Evolutionary conservation across 2,329 filamentous ascomycete species (phyloP).

Genomic region (Hymenoscyphus albidus): DNA sequence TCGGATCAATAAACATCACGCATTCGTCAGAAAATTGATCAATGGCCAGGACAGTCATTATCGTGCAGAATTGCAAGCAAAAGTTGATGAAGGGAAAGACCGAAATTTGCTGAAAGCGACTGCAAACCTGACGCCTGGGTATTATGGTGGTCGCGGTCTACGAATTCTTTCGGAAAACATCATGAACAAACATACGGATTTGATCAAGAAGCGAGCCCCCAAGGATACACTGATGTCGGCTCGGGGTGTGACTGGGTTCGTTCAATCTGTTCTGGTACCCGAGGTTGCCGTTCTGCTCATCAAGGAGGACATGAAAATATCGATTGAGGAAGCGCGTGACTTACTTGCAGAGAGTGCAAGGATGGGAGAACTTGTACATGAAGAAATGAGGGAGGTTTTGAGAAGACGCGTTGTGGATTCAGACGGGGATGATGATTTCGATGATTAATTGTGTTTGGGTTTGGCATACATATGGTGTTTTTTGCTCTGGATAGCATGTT

Average conservation of each 20-base stretch:
- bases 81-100: constrained; percentile 54
- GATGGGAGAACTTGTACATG: constrained; percentile 30
- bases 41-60: constrained; percentile 55
- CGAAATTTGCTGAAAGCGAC: constrained; percentile 55
- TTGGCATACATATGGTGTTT: neutral
- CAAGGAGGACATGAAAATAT: constrained; percentile 53
- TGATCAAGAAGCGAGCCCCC: constrained; percentile 59
- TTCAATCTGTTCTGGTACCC: constrained; percentile 73
- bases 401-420: constrained; percentile 51
- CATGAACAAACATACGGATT: constrained; percentile 54
- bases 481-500: no score
- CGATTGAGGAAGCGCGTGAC: constrained; percentile 36
- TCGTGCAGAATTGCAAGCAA: constrained; percentile 51
- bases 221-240: constrained; percentile 63
- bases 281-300: constrained; percentile 57
- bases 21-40: constrained; percentile 56
- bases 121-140: constrained; percentile 62
- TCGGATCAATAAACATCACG: constrained; percentile 55
- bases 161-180: constrained; percentile 68
- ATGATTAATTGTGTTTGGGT: neutral
- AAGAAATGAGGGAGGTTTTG: constrained; percentile 54
- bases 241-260: constrained; percentile 63
- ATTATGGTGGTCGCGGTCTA: constrained; percentile 76
- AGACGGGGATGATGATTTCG: constrained; percentile 27
- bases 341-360: constrained; percentile 28